Evolutionary conservation across 202 grass and related monocot species (phyloP), one percentile per base, ranked within the genome.

Genomic region (Dendrocalamus latiflorus): DNA sequence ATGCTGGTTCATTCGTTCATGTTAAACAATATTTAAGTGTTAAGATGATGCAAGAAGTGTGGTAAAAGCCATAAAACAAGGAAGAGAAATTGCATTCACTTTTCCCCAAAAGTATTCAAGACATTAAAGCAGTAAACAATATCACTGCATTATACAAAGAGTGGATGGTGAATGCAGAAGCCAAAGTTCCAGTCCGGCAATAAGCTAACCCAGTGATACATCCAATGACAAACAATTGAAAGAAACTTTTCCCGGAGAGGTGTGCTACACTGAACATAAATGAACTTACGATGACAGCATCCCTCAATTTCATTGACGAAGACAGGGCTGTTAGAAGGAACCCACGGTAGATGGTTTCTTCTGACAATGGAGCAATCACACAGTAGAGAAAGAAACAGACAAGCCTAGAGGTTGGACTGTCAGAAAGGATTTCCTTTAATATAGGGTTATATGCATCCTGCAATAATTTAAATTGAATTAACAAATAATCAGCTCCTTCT

Each of bases 341-440:
- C 72, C 95, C 90, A 6, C 95, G 92, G 67, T 98, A 98, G 42
- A 98, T 87, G 36, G 83, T 95, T 90, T 98, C 95, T 85, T 98
- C 95, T 15, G 90, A 80, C 70, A 95, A 39, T 2, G 95, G 90
- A 70, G 90, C 83, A 83, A 89, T 59, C 24, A 98, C 74, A 84
- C 90, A 91, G 81, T 93, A 95, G 9, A 95, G 87, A 81, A 88
- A 80, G 74, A 87, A 78, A 70, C 89, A 92, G 66, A 84, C 1
- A 39, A 85, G 15, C 51, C 61, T 87, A 78, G 92, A 81, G 8
- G 60, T 51, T 28, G 84, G 76, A 78, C 87, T 86, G 26, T 80
- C 11, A 24, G 72, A 87, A 70, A 98, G 88, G 28, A 98, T 98
- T 72, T 90, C 59, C 76, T 86, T 93, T 59, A 95, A 57, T 47